Evolutionary conservation across 1,139 yeast species (phyloP), one percentile per base, ranked within the genome.

Genomic region (Geotrichum armillariae): DNA sequence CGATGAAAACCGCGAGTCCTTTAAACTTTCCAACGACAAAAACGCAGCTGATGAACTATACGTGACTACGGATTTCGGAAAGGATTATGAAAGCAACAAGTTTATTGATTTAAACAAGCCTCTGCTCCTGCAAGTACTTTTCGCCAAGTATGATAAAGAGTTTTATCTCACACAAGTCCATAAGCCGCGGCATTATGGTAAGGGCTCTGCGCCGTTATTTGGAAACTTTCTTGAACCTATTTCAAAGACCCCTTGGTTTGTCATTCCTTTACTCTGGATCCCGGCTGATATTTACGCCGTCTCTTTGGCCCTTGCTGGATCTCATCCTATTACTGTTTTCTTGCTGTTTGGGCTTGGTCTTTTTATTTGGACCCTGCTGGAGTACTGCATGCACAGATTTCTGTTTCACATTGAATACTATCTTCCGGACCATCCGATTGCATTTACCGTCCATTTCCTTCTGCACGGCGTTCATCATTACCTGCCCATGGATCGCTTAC

Each of bases 381-480:
- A 93, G 72, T 93, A 93, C 68, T 62, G 79, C 48, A 60, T 93
- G 66, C 99, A 93, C 67, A 81, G 99, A 61, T 91, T 90, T 69
- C 68, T 94, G 57, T 93, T 93, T 82, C 99, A 93, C 67, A 75
- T 93, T 63, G 99, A 93, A 67, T 73, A 79, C 45, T 80, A 83
- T 65, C 76, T 94, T 57, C 99, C 99, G 11, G 87, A 88, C 58
- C 80, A 85, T 67, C 84, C 82, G 45, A 53, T 78, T 31, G 86
- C 87, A 17, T 83, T 85, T 63, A 80, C 95, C 2, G 60, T 89
- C 41, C 99, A 93, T 69, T 93, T 93, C 75, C 69, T 90, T 57
- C 75, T 91, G 58, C 99, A 93, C 63, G 99, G 99, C 48, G 85
- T 91, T 50, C 99, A 93, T 67, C 99, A 93, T 68, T 93, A 89